Evolutionary conservation across 176 grass and related monocot genomes (phyloP).

Genomic region (Aechmea fasciata): DNA sequence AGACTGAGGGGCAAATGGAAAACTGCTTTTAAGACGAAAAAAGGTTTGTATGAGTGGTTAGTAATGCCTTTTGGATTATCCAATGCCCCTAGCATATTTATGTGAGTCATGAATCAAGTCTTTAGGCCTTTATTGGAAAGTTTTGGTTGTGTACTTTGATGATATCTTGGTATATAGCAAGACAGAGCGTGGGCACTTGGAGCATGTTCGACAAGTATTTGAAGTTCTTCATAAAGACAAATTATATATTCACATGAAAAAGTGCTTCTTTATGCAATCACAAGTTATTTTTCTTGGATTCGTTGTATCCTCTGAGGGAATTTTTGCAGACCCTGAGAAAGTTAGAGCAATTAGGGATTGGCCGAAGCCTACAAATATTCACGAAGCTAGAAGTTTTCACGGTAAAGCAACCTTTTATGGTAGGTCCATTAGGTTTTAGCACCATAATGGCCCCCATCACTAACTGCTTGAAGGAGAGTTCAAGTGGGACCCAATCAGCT

Average conservation of each 20-base stretch:
- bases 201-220: neutral
- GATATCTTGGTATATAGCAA: neutral
- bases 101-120: constrained; percentile 9
- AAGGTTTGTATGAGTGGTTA: no score
- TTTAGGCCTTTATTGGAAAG: neutral
- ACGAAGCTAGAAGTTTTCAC: neutral
- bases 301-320: neutral
- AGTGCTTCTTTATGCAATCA: constrained; percentile 2
- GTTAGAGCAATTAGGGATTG: neutral
- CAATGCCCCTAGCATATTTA: constrained; percentile 6
- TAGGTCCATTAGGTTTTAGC: constrained; percentile 1
- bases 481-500: neutral
- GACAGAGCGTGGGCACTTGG: neutral
- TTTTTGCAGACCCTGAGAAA: constrained; percentile 1
- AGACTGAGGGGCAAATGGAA: neutral
- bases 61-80: neutral
- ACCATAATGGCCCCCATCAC: neutral
- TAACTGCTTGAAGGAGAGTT: neutral
- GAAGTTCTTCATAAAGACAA: neutral
- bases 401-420: neutral
- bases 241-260: neutral
- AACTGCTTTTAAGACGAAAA: neutral
- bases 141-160: neutral
- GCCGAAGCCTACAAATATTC: neutral
- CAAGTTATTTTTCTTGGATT: neutral